A percentile compares a stretch with the other conserved stretches of the same genome.
These are phyloP conservation scores for Gracilaria gracilis DNA, from an alignment of 23 red algal genomes.

Conservation along the genomic window DNA sequence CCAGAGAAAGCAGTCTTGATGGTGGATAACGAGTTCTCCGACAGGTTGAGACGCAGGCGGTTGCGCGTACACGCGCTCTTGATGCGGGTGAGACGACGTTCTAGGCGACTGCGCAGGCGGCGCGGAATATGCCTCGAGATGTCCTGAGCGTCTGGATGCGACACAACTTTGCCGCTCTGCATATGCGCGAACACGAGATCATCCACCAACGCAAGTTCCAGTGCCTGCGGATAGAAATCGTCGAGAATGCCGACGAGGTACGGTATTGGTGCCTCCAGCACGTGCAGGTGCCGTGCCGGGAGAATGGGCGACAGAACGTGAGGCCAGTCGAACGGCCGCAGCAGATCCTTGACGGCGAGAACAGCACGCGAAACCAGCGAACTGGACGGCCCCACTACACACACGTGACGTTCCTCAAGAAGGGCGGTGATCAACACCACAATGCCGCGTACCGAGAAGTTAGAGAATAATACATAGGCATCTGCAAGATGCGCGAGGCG, in stretches of 20 bases:
- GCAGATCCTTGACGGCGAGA: slow-evolving; percentile 42
- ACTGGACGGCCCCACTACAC: slow-evolving; percentile 35
- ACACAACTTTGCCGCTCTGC: slow-evolving; percentile 40
- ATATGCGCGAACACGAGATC: slow-evolving; percentile 53
- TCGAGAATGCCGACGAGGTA: slow-evolving; percentile 59
- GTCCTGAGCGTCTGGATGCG: slow-evolving; percentile 1
- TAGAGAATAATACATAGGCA: slow-evolving; percentile 32
- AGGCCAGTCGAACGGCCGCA: slow-evolving; percentile 64
- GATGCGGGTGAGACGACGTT: slow-evolving; percentile 33
- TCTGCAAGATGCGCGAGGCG: slow-evolving; percentile 37
- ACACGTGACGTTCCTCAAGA: slow-evolving; percentile 64
- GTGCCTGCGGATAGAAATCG: slow-evolving; percentile 11
- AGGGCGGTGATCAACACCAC: slow-evolving; percentile 44
- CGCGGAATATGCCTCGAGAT: slow-evolving; percentile 34
- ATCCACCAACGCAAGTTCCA: slow-evolving; percentile 17
- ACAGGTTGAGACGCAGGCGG: not conserved
- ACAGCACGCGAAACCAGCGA: slow-evolving; percentile 49
- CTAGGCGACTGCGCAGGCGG: slow-evolving; percentile 31
- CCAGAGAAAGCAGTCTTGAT: slow-evolving; percentile 6
- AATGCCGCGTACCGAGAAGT: slow-evolving; percentile 48
- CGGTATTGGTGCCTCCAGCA: slow-evolving; percentile 48
- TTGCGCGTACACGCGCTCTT: slow-evolving; percentile 41
- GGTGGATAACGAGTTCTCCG: not conserved
- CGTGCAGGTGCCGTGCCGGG: slow-evolving; percentile 10
- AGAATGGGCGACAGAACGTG: slow-evolving; percentile 59